phyloP scores from a whole-genome alignment of 768 basidiomycete genomes.

The Imleria badia region DNA sequence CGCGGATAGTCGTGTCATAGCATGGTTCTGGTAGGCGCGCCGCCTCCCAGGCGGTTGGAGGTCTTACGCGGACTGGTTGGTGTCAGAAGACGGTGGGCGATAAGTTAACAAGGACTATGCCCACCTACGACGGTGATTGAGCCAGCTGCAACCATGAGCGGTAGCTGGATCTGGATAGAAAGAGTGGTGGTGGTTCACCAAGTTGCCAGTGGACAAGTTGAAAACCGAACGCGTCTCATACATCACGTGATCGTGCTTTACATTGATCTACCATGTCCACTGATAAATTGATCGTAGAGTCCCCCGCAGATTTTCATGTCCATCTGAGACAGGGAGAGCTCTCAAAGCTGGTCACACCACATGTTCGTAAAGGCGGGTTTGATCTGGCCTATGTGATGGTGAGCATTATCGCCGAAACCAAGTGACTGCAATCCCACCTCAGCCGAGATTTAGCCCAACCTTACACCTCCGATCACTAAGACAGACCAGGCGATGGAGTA shows the following conservation, averaged over 20 bases:
- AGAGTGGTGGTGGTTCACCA: neutral
- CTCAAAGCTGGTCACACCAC: constrained; percentile 81
- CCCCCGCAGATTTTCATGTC: constrained; percentile 94
- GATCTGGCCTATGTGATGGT: constrained; percentile 96
- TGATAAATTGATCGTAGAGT: constrained; percentile 27
- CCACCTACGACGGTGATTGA: constrained; percentile 85
- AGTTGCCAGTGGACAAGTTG: constrained; percentile 17
- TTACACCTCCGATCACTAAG: constrained; percentile 82
- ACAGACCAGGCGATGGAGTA: constrained; percentile 82
- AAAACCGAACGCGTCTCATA: constrained; percentile 30
- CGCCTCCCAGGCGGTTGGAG: constrained; percentile 82
- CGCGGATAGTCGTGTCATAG: constrained; percentile 68
- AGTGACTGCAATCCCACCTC: constrained; percentile 5
- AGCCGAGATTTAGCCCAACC: constrained; percentile 69
- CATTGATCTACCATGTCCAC: constrained; percentile 26
- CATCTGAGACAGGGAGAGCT: constrained; percentile 90
- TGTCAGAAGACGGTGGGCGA: constrained; percentile 8
- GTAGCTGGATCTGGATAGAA: constrained; percentile 4
- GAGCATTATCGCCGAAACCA: constrained; percentile 20
- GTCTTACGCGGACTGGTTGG: constrained; percentile 80
- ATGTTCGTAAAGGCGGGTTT: constrained; percentile 89
- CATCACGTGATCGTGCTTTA: constrained; percentile 32
- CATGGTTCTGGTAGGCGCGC: constrained; percentile 76
- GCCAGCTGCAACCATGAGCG: constrained; percentile 75
- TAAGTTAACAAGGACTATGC: constrained; percentile 9